phyloP scores from a whole-genome alignment of 2,329 filamentous ascomycete genomes.

The Aspergillus vadensis region DNA sequence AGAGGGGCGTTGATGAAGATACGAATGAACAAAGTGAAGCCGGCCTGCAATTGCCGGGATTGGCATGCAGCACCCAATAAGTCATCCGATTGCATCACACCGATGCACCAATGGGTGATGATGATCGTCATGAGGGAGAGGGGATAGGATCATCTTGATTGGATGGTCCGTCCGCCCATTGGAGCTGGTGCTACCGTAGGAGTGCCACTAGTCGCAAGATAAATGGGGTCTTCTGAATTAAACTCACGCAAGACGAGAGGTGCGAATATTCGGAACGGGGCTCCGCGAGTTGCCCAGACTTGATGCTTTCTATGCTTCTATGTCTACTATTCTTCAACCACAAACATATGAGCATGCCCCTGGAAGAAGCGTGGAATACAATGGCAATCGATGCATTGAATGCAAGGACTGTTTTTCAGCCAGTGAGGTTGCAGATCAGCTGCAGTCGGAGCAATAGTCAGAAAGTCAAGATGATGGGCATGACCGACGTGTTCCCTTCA shows the following conservation, averaged over 20 bases:
- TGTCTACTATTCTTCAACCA: too few relatives aligned
- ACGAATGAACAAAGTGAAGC: not conserved
- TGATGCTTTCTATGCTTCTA: too few relatives aligned
- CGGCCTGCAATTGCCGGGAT: not conserved
- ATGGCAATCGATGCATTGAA: too few relatives aligned
- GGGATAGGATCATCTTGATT: not conserved
- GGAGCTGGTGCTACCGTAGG: not conserved
- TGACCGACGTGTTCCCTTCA: not conserved
- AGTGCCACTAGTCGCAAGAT: not conserved
- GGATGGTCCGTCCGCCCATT: not conserved
- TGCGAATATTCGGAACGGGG: too few relatives aligned
- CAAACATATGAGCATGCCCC: too few relatives aligned
- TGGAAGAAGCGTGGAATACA: too few relatives aligned
- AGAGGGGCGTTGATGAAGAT: not conserved
- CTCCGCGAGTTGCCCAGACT: too few relatives aligned
- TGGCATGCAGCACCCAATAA: not conserved
- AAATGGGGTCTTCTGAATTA: too few relatives aligned
- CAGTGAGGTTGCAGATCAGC: not conserved
- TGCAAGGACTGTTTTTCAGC: not conserved
- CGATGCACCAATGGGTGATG: not conserved
- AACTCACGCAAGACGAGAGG: too few relatives aligned
- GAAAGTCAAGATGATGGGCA: too few relatives aligned
- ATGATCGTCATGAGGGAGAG: not conserved
- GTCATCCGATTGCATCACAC: not conserved
- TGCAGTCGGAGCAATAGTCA: not conserved